Evolutionary conservation across 805 yeast genomes (phyloP), one percentile per base, ranked within the genome.

Genomic region (Lipomyces kockii): DNA sequence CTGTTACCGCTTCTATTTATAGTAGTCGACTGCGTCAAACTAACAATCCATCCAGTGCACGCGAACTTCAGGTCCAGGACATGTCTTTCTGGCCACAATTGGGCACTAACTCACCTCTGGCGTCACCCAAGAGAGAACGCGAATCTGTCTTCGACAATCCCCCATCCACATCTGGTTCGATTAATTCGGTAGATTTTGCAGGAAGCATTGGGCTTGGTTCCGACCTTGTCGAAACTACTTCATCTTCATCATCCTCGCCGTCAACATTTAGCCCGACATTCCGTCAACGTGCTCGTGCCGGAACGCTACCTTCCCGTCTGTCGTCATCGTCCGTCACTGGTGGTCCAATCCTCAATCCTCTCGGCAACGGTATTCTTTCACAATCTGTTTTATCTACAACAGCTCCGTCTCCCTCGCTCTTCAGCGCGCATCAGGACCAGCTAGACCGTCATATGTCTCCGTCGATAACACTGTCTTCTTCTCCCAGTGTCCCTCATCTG

Each of bases 251-350:
- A 32, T 29, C 65, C 29, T 34, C 61, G 20, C 55, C 70, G 14
- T 55, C 67, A n/a, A 12, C 70, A 35, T 58, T 63, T n/a, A 29
- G 43, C 35, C 65, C 71, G 32, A 65, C 69, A 25, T 76, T 80
- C 62, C 79, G 86, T 72, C 81, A 85, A 17, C 83, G 95, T 69
- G 86, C 89, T 57, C 83, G 96, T 71, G 90, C 95, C 1, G 95
- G 95, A 2, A 90, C 96, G 14, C 79, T 90, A 59, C 94, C 95
- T 8, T 87, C 92, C 25, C 79, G 88, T 59, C 82, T 87, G 63
- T 71, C 59, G 68, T 76, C 60, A 6, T 68, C 59, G 60, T 2
- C 65, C 64, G 8, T 61, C 61, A 22, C 39, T 17, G 27, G 27
- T 35, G 61, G 58, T 58, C 72, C 29, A 34, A 37, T 51, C 35